Evolutionary conservation across 169 alveolate species (phyloP).

Genomic region (Babesia bovis): DNA sequence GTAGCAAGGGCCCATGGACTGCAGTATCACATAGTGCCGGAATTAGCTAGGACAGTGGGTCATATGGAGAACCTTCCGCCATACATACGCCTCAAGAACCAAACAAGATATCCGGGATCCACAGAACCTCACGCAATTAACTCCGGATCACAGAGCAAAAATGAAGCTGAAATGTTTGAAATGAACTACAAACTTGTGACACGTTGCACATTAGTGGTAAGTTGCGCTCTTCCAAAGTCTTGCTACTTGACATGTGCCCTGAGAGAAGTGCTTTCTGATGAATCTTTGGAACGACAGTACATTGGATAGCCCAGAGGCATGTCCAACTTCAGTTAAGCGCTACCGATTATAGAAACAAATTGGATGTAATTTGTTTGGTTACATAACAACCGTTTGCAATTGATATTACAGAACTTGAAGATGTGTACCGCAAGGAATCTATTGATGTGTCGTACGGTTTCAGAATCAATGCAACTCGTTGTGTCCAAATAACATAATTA

Average conservation of each 20-base stretch:
- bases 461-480: neutral
- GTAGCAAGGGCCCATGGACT: conserved; percentile 50
- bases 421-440: neutral
- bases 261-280: conserved; percentile 53
- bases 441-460: neutral
- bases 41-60: neutral
- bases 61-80: neutral
- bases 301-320: neutral
- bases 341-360: too few species aligned
- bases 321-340: too few species aligned
- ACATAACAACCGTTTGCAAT: too few species aligned
- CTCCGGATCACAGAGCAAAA: too few species aligned
- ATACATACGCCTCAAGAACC: conserved; percentile 19
- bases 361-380: too few species aligned
- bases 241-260: conserved; percentile 62
- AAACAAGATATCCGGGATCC: neutral
- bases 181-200: conserved; percentile 3
- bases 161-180: neutral
- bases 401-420: too few species aligned
- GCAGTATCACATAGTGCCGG: conserved; percentile 42
- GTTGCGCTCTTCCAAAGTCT: conserved; percentile 62
- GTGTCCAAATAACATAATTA: too few species aligned
- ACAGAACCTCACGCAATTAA: neutral
- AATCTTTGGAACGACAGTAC: conserved; percentile 38
- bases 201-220: conserved; percentile 33